Percentiles rank a stretch among this genome's conserved stretches.
Conservation (phyloP, 768 basidiomycete species). For the Suillus variegatus region DNA sequence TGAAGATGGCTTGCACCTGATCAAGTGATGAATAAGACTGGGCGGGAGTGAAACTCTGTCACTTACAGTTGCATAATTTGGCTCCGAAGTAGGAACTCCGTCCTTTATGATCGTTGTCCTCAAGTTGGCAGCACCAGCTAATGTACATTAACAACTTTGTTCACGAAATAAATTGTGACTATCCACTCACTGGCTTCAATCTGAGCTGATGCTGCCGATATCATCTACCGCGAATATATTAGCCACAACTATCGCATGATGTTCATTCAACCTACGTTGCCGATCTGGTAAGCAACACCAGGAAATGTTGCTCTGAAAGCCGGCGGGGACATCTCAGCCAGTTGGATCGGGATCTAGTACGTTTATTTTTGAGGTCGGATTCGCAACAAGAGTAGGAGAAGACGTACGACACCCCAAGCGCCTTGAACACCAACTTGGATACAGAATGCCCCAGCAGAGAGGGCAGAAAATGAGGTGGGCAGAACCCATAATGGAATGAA, state of each 20-base stretch:
- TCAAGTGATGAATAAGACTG: conserved; percentile 15
- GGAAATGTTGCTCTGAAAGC: conserved; percentile 90
- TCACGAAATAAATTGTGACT: background rate
- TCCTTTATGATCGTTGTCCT: conserved; percentile 45
- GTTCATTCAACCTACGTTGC: conserved; percentile 46
- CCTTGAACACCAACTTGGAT: conserved; percentile 89
- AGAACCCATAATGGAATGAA: conserved; percentile 87
- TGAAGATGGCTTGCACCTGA: conserved; percentile 79
- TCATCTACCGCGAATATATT: conserved; percentile 41
- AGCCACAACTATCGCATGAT: background rate
- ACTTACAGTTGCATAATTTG: conserved; percentile 61
- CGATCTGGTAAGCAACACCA: conserved; percentile 82
- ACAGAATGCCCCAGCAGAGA: conserved; percentile 85
- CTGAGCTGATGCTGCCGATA: conserved; percentile 74
- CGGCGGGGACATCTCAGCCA: conserved; percentile 83
- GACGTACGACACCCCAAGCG: conserved; percentile 81
- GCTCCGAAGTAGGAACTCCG: conserved; percentile 43
- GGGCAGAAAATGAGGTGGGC: conserved; percentile 63
- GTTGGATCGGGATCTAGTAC: conserved; percentile 66
- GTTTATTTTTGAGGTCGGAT: background rate
- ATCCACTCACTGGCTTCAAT: conserved; percentile 67
- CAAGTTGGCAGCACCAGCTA: conserved; percentile 64
- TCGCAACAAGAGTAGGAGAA: background rate
- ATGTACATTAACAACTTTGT: conserved; percentile 12
- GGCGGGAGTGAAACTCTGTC: conserved; percentile 17